These are phyloP conservation scores for Scedosporium dehoogii DNA, from an alignment of 2,329 filamentous ascomycete genomes.

Conservation along the genomic window DNA sequence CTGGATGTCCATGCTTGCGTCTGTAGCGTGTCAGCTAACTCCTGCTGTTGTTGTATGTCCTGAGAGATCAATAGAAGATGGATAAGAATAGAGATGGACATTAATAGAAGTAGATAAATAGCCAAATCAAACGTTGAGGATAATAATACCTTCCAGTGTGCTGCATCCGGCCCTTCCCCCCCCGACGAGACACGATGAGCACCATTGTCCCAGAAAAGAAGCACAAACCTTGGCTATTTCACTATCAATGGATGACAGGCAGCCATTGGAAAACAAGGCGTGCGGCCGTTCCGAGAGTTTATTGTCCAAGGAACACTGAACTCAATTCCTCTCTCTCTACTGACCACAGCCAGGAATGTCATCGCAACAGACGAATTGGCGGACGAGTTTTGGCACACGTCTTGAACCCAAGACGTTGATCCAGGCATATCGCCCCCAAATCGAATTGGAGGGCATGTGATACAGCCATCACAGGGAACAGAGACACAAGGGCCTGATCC, in stretches of 20 bases:
- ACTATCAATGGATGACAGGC: too few species aligned
- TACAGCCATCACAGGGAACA: background rate
- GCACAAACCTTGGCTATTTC: too few species aligned
- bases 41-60: background rate
- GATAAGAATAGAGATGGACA: background rate
- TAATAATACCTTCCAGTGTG: too few species aligned
- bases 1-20: constrained; percentile 16
- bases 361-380: background rate
- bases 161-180: too few species aligned
- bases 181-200: too few species aligned
- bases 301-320: too few species aligned
- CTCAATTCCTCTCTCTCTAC: background rate
- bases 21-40: background rate
- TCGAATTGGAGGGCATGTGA: background rate
- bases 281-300: too few species aligned
- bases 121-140: background rate
- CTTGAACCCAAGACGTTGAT: background rate
- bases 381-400: background rate
- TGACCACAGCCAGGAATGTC: background rate
- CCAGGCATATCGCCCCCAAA: background rate
- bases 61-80: background rate
- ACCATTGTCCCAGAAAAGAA: too few species aligned
- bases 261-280: too few species aligned
- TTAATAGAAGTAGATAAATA: background rate
- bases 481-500: background rate